Base-by-base conservation (phyloP, 257 asterid genomes). In the Cordia subcordata region DNA sequence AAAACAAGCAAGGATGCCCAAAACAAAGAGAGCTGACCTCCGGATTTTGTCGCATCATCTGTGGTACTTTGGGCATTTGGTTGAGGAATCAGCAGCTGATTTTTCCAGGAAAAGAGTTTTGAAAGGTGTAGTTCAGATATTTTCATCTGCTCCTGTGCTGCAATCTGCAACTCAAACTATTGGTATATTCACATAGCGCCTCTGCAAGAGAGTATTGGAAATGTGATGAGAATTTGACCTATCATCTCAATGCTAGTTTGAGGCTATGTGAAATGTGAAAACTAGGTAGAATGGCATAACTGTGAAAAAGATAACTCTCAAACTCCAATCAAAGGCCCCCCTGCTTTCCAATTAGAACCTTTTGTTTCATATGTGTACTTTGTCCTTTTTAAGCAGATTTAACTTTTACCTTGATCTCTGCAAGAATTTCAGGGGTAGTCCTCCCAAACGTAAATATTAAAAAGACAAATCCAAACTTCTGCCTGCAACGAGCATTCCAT, bases 91-190 rank as follows among this genome's bases (percentile, higher is more conserved):
- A 63, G 68, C 59, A 63, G 66, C 59, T 49, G 73, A 59, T 65
- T 67, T 55, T 47, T 68, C 71, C n/a, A n/a, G 22, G 81, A 61
- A 60, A 86, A 86, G 67, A 93, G 92, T 76, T 93, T 93, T 42
- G 87, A 60, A 21, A 93, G 85, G 53, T 96, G 97, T 56, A 89
- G 63, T 70, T 89, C 92, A 11, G 91, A 85, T 74, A 93, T 77
- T 82, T 85, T 93, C 96, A 89, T 93, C 77, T 93, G 97, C 77
- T 89, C 99, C 70, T 80, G 64, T 27, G 94, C 97, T 60, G 96
- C 97, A 67, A 69, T 69, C 82, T 89, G 94, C 57, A 89, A 71
- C 80, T 93, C 99, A 63, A 85, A n/a, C 72, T 63, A 93, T 74
- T 45, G 96, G 99, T 73, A 90, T 84, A 75, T 86, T 85, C n/a